Conservation (phyloP, 1,139 yeast genomes). For the Hemisphaericaspora xylofermentans region DNA sequence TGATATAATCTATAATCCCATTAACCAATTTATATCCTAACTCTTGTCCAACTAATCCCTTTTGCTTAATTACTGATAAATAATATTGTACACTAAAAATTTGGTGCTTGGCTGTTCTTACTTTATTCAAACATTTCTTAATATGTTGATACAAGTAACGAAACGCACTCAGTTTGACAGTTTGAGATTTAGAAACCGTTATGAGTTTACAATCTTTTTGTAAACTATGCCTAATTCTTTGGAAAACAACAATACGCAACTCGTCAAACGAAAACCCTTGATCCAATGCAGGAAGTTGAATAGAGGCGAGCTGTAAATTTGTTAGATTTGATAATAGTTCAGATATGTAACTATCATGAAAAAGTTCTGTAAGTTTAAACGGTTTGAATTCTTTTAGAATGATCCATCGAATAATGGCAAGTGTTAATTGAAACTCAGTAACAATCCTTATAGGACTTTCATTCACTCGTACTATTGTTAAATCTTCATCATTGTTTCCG, state of each 20-base stretch:
- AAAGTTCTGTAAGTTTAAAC: constrained; percentile 27
- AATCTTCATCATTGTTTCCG: constrained; percentile 8
- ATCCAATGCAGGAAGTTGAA: constrained; percentile 13
- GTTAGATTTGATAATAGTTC: constrained; percentile 24
- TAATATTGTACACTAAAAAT: constrained; percentile 13
- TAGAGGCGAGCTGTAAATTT: constrained; percentile 16
- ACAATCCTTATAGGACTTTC: constrained; percentile 18
- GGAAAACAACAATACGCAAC: constrained; percentile 23
- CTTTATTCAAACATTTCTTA: constrained; percentile 1
- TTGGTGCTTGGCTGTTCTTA: not conserved
- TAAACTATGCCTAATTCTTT: constrained; percentile 30
- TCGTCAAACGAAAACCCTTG: constrained; percentile 10
- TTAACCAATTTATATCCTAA: constrained; percentile 24
- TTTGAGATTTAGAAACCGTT: constrained; percentile 24
- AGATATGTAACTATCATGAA: constrained; percentile 22
- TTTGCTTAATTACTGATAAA: constrained; percentile 14
- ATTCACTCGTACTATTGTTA: constrained; percentile 17
- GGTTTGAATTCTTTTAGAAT: constrained; percentile 19
- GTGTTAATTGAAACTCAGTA: constrained; percentile 26
- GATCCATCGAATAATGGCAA: constrained; percentile 33
- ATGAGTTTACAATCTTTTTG: constrained; percentile 23
- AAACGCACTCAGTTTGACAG: constrained; percentile 20
- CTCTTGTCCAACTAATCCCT: constrained; percentile 15
- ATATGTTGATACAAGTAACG: constrained; percentile 17
- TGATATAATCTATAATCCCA: constrained; percentile 26